Evolutionary conservation across 352 stramenopile species (phyloP), one percentile per base, ranked within the genome.

Genomic region (Globisporangium perplexum): DNA sequence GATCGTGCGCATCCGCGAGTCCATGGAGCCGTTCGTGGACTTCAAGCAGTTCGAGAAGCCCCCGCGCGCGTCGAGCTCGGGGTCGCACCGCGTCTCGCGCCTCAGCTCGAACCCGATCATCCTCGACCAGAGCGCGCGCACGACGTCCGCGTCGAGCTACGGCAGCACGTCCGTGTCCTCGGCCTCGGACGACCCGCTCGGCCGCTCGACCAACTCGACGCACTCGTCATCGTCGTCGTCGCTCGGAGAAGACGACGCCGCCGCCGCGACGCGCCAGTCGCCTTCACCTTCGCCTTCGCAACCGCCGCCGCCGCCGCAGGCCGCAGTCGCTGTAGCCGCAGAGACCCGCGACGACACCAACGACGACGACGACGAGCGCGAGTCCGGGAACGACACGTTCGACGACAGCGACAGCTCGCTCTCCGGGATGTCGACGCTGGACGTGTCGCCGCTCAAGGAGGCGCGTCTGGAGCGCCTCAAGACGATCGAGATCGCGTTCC

Each of bases 1-100:
- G 50, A 92, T 92, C 58, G 82, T 92, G 59, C 78, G 71, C 53
- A 92, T 92, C 52, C 78, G 82, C 47, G 77, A 92, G 63, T 90
- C 78, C 36, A 90, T 92, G 82, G 82, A 92, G 62, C 66, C 74
- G 20, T 61, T 88, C 18, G 79, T 92, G 30, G 82, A 92, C 59
- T 92, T 92, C 49, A 77, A 80, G 53, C 78, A 92, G 59, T 92
- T 90, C 55, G 71, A 84, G 48, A 84, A 74, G 55, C 65, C 69
- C 26, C 26, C 62, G 48, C 62, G 62, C 23, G 57, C 56, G 8
- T 56, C 60, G 4, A 56, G 68, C 20, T 72, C 68, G 18, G 47
- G 49, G 18, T 63, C 55, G n/a, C 47, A 49, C 12, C 36, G 35
- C 4, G n/a, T 38, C 17, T 38, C 53, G 33, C 58, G 58, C 15